Percentiles rank a stretch among this genome's conserved stretches.
These are phyloP conservation scores for Metschnikowia continentalis DNA, from an alignment of 805 yeast species.

Conservation along the genomic window DNA sequence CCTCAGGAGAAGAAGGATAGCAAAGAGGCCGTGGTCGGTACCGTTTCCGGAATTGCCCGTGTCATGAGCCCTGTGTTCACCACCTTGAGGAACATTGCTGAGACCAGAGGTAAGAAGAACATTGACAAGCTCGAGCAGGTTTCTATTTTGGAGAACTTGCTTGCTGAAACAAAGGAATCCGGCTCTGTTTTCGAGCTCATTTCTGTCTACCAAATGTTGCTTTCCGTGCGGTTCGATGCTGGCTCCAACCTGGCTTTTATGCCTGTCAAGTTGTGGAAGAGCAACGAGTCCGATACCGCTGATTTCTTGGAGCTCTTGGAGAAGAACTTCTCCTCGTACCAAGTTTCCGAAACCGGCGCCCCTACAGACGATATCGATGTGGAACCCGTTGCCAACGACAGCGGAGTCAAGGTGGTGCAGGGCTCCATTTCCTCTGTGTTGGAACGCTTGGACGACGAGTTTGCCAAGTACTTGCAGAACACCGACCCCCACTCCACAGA, in stretches of 20 bases:
- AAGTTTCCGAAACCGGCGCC: constrained; percentile 71
- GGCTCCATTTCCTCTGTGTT: constrained; percentile 85
- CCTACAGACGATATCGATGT: constrained; percentile 67
- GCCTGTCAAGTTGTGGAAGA: constrained; percentile 79
- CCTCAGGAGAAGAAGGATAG: constrained; percentile 30
- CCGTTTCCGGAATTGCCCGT: constrained; percentile 38
- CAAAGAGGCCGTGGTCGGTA: constrained; percentile 24
- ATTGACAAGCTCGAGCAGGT: constrained; percentile 81
- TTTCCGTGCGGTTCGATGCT: constrained; percentile 85
- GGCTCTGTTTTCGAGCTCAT: constrained; percentile 68
- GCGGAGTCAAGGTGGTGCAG: constrained; percentile 67
- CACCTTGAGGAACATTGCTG: constrained; percentile 69
- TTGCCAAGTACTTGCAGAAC: constrained; percentile 77
- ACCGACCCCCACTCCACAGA: constrained; percentile 95
- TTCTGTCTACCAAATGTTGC: constrained; percentile 70
- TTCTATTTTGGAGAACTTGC: constrained; percentile 59
- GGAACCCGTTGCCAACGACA: constrained; percentile 54
- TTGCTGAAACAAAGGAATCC: constrained; percentile 25
- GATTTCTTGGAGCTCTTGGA: constrained; percentile 67
- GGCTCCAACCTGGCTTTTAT: constrained; percentile 62
- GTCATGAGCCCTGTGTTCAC: constrained; percentile 54
- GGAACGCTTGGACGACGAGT: constrained; percentile 94
- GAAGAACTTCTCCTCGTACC: constrained; percentile 50
- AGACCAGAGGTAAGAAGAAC: constrained; percentile 93
- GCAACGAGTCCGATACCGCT: constrained; percentile 58